Base-by-base conservation (phyloP, 2,329 filamentous ascomycete species). In the Phaeosphaeriaceae sp. region DNA sequence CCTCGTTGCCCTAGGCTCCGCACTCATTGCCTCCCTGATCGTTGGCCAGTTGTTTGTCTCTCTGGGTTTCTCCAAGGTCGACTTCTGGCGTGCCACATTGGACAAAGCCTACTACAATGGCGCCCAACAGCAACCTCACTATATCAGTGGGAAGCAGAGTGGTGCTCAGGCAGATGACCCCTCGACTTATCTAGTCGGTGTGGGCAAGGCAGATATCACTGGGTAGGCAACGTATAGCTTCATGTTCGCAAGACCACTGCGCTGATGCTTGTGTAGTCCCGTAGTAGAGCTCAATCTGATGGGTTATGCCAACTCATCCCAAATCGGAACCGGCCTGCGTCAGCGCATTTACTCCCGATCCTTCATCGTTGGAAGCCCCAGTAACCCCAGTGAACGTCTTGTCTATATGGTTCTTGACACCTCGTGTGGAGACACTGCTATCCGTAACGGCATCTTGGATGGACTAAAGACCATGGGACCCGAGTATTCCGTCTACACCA, bases 251-350 rank as follows among this genome's bases (percentile, higher is more conserved):
- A 18, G 26, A 2, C 34, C 30, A 18, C 15, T 28, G 15, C 26
- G 42, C 61, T 70, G 47, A 48, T 9, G 65, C 45, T 6, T 2
- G 6, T 9, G 13, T 47, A 85, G 89, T 2, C 91, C 92, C 0
- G 90, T 95, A 11, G 92, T 95, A 17, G 91, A 97, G 72, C 83
- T 97, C 67, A 92, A 91, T 64, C 83, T 97, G 69, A 94, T 93
- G 81, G 92, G 92, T 53, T 97, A 97, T 77, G 93, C 93, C 26
- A 89, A 92, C 71, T 79, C 87, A n/a, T 83, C 83, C 34, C 93
- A 97, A 76, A 77, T 88, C 23, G 93, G 93, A 37, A 87, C 86
- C 2, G 93, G 93, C 17, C 78, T 97, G 42, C 87, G 92, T 40
- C 93, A 97, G 76, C 85, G 93, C 40, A 80, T 96, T 13, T 93